Percentiles rank a stretch among this genome's conserved stretches.
Conservation (phyloP, 495 filamentous ascomycete species). For the Penicillium coprophilum region DNA sequence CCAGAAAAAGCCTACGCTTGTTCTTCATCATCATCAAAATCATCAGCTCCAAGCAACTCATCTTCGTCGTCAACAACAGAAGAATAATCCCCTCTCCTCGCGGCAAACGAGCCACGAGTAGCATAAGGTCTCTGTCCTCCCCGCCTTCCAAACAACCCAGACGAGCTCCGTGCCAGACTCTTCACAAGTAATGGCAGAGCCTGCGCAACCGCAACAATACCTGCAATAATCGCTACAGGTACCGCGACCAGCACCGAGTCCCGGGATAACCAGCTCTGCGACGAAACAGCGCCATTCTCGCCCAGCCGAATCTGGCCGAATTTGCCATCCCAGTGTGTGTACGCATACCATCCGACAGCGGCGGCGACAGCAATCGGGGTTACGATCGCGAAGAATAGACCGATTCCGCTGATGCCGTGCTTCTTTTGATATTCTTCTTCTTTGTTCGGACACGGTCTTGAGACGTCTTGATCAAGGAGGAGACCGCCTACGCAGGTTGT, state of each 20-base stretch:
- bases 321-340: conserved; percentile 79
- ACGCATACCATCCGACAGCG: conserved; percentile 80
- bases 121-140: conserved; percentile 67
- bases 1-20: conserved; percentile 51
- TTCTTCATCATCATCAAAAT: conserved; percentile 91
- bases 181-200: conserved; percentile 69
- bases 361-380: conserved; percentile 67
- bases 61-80: conserved; percentile 91
- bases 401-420: conserved; percentile 67
- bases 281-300: conserved; percentile 45
- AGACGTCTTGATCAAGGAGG: conserved; percentile 62
- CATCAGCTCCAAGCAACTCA: conserved; percentile 86
- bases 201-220: conserved; percentile 68
- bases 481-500: conserved; percentile 78
- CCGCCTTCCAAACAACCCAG: conserved; percentile 44
- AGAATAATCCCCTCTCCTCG: conserved; percentile 79
- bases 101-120: conserved; percentile 79
- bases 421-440: conserved; percentile 74
- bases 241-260: conserved; percentile 71
- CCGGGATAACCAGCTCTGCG: conserved; percentile 53
- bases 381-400: conserved; percentile 83
- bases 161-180: conserved; percentile 65
- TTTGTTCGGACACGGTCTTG: conserved; percentile 67
- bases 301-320: conserved; percentile 88
- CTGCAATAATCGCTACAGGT: conserved; percentile 76